Base-by-base conservation (phyloP, 2,329 filamentous ascomycete genomes). In the Zelopaecilomyces penicillatus region DNA sequence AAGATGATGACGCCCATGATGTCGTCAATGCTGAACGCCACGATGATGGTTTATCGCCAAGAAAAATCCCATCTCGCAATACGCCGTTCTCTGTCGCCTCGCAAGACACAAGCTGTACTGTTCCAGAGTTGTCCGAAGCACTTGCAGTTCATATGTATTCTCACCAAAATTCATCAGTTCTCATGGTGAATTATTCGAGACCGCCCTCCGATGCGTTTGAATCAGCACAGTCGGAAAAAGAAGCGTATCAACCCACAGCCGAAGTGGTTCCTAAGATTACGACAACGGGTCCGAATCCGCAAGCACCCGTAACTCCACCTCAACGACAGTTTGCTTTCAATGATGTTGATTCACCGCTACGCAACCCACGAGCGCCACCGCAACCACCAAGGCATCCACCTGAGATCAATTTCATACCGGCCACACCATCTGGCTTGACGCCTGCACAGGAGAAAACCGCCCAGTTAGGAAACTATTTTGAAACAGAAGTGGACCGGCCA, bases 51-150 rank as follows among this genome's bases (percentile, higher is more conserved):
- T 68, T 74, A 51, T 74, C 73, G 44, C 69, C 70, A 37, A 75
- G 70, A 52, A 70, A 73, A 41, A 65, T 75, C 34, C 75, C 76
- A 5, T 68, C 73, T 5, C 71, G 77, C 50, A 75, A 75, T 50
- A 82, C 80, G 0, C 80, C 80, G 4, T 82, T 83, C 52, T 83
- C 80, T 2, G 65, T 77, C 46, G 66, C 69, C 1, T 83, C 80
- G 0, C 69, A 82, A 39, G 79, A 82, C 43, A 80, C 77, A n/a
- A 75, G 67, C 33, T 74, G 69, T 31, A 81, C 79, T n/a, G 80
- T 75, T 3, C 68, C 70, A 4, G 79, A 81, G 52, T 73, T 83
- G 35, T 79, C 78, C 1, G 78, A 83, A 62, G 80, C 80, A 31
- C 64, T 75, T 56, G 77, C 76, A 34, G 71, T 83, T 44, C 78